Evolutionary conservation across 2,329 filamentous ascomycete species (phyloP).

Genomic region (Lachnellula subtilissima): DNA sequence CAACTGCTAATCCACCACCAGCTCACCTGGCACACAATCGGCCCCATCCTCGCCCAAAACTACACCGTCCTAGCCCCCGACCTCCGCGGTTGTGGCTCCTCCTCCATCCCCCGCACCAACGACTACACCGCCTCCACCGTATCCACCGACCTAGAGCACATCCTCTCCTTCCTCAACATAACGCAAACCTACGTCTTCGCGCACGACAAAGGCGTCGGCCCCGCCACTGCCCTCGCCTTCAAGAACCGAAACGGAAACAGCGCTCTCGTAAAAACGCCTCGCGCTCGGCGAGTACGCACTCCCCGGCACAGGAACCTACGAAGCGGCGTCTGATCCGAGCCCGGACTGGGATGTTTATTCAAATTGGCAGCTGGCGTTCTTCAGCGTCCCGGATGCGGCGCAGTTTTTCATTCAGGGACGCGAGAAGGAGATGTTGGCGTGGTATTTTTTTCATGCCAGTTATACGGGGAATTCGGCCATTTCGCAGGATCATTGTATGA

Average conservation of each 20-base stretch:
- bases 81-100: constrained; percentile 45
- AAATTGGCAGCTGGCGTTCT: constrained; percentile 42
- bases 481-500: not conserved
- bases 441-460: constrained; percentile 43
- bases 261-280: constrained; percentile 32
- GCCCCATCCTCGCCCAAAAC: constrained; percentile 33
- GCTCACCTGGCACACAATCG: constrained; percentile 46
- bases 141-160: constrained; percentile 35
- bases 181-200: constrained; percentile 39
- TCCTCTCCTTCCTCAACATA: constrained; percentile 41
- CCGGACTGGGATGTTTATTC: constrained; percentile 38
- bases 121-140: constrained; percentile 5
- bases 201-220: constrained; percentile 43
- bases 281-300: constrained; percentile 38
- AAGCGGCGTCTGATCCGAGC: constrained; percentile 27
- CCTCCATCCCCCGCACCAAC: not conserved
- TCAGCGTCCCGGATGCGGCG: constrained; percentile 42
- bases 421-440: constrained; percentile 39
- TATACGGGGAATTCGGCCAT: constrained; percentile 34
- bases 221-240: constrained; percentile 37
- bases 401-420: constrained; percentile 41
- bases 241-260: constrained; percentile 27
- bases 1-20: constrained; percentile 36
- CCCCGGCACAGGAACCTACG: constrained; percentile 38
- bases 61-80: constrained; percentile 44